These are phyloP conservation scores for Lentinus polychrous DNA, from an alignment of 1,284 basidiomycete species.

Conservation along the genomic window DNA sequence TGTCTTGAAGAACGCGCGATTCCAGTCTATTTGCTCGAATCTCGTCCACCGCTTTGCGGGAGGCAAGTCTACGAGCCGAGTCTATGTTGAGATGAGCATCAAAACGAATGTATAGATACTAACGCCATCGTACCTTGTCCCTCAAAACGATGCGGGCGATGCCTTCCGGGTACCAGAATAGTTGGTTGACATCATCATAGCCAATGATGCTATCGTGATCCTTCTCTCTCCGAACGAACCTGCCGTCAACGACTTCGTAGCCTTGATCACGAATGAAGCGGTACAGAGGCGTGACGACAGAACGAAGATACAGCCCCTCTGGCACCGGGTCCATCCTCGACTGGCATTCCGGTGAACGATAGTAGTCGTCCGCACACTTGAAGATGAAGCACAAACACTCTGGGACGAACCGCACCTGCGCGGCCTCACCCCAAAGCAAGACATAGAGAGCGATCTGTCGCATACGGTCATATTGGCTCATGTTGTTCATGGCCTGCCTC, in stretches of 20 bases:
- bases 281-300: constrained; percentile 95
- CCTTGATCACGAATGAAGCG: constrained; percentile 96
- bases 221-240: constrained; percentile 88
- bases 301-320: constrained; percentile 89
- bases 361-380: constrained; percentile 99
- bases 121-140: constrained; percentile 62
- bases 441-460: constrained; percentile 95
- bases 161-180: constrained; percentile 99
- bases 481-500: constrained; percentile 97
- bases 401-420: constrained; percentile 96
- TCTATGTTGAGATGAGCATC: constrained; percentile 34
- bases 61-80: constrained; percentile 83
- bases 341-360: constrained; percentile 98
- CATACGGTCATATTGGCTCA: constrained; percentile 97
- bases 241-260: constrained; percentile 94
- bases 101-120: constrained; percentile 3
- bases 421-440: constrained; percentile 97
- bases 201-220: constrained; percentile 97
- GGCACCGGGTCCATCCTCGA: constrained; percentile 89
- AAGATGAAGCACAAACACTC: constrained; percentile 99
- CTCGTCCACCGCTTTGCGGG: constrained; percentile 91
- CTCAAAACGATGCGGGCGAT: constrained; percentile 86
- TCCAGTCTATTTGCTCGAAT: constrained; percentile 93
- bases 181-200: constrained; percentile 98
- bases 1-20: constrained; percentile 93